Base-by-base conservation (phyloP, 108 stramenopile species). In the Discostella pseudostelligera region DNA sequence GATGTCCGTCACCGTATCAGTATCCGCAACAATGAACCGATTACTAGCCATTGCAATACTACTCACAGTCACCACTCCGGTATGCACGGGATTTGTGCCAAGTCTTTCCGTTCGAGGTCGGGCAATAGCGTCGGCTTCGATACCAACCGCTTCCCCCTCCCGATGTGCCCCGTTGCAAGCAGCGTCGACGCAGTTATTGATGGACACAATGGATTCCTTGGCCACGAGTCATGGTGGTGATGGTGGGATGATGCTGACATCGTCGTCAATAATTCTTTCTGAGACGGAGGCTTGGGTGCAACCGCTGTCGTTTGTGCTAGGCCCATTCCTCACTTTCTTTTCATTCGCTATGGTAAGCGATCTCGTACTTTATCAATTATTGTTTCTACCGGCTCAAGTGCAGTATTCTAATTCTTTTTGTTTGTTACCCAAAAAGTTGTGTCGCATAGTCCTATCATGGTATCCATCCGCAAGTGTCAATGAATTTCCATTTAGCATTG, bases 221-320 rank as follows among this genome's bases (percentile, higher is more conserved):
- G 32, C 32, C 32, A 32, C 32, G 32, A 32, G 32, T 5, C 3
- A 32, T 32, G 32, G 5, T 3, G 32, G 32, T 32, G 5, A 32
- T 5, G 5, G 32, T 32, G 32, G 32, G 32, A 5, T 32, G 32
- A 54, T 70, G 62, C 12, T 44, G 5, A 28, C 53, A 29, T 74
- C 83, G 7, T 67, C 82, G 44, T 79, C 82, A 11, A 37, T 90
- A 21, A 28, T 89, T 20, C 47, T 89, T 55, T 83, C 88, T 12
- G 92, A 88, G 69, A 93, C 92, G 14, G 89, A 93, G 59, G 80
- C 84, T 14, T 93, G 92, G 92, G 92, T 93, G 0, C 76, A 85
- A 62, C 92, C 92, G 2, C 45, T 86, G n/a, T 75, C 84, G 3
- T 32, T 62, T 13, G 74, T 87, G 21, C 76, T 93, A 19, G 92